Evolutionary conservation across 176 grass and related monocot species (phyloP), one percentile per base, ranked within the genome.

Genomic region (Rhynchospora tenuis): DNA sequence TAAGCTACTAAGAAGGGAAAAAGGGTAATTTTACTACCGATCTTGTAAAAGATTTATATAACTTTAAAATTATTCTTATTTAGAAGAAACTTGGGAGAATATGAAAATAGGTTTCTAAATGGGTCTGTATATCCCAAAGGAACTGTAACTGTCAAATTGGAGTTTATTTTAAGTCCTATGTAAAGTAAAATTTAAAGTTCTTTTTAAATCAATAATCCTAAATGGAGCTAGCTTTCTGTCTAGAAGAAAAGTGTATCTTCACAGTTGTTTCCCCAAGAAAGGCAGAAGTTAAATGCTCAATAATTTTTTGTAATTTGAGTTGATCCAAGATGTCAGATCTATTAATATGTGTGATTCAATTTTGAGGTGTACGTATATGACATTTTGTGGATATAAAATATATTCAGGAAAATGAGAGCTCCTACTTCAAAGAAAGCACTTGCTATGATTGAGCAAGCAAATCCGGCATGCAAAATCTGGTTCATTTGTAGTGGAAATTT

Each of bases 391-490:
- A 27, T 27, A 9, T 27, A 75, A 93, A 78, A 75, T 73, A 38
- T 79, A 16, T 84, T 84, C 71, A 94, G 92, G 75, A 87, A 94
- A 83, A 81, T 87, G 89, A 89, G 86, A 52, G 83, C 70, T 79
- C 89, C 38, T 22, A 81, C 59, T 66, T 94, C 89, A 74, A 91
- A 80, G 64, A 94, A 84, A 87, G 89, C 92, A 76, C 62, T 59
- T 48, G 13, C 29, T 48, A 65, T 91, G 60, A 61, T 91, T 73
- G 64, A 85, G 59, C 64, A 54, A 59, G 89, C 84, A 33, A 85
- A 91, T 64, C 85, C 73, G 15, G 76, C 5, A 59, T 91, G 92
- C 87, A 94, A 89, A 52, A 81, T 91, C 60, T 94, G 89, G 92
- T 91, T 86, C 79, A 56, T 86, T 78, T 84, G 83, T 61, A 85